Evolutionary conservation across 345 rosid species (phyloP).

Genomic region (Eucalyptus curtisii): DNA sequence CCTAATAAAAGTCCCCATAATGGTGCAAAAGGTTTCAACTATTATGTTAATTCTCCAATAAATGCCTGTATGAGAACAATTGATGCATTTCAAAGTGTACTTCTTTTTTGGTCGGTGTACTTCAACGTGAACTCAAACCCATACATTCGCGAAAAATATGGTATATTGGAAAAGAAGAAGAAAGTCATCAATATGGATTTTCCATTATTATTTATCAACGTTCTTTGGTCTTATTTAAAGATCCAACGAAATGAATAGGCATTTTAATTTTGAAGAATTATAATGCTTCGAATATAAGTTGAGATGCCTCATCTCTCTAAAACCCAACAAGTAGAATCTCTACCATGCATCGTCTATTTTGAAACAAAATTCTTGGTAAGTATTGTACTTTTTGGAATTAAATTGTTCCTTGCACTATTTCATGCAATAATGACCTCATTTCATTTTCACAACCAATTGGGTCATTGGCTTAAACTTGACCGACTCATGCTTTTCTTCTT

Average conservation of each 20-base stretch:
- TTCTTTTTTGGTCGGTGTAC: too few species aligned
- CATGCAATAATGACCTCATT: not conserved
- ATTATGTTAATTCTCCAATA: too few species aligned
- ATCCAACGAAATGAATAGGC: too few species aligned
- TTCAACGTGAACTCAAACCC: not conserved
- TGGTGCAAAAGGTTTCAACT: not conserved
- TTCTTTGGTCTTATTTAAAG: too few species aligned
- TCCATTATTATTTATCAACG: too few species aligned
- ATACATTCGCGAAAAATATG: not conserved
- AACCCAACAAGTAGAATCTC: too few species aligned
- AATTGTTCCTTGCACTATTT: not conserved
- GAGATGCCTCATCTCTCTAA: not conserved
- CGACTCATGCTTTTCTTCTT: not conserved
- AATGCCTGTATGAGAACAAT: not conserved
- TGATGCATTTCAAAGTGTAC: not conserved
- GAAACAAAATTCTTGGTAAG: not conserved
- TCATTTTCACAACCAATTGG: not conserved
- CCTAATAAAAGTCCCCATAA: not conserved
- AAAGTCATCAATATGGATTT: not conserved
- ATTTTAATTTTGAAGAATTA: not conserved
- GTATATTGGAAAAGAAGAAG: not conserved
- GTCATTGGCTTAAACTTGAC: not conserved
- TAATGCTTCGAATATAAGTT: not conserved
- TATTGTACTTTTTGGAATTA: not conserved
- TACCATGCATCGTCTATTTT: too few species aligned